A percentile compares a stretch with the other conserved stretches of the same genome.
These are phyloP conservation scores for Fraxinus floribunda DNA, from an alignment of 305 asterid species.

Conservation along the genomic window DNA sequence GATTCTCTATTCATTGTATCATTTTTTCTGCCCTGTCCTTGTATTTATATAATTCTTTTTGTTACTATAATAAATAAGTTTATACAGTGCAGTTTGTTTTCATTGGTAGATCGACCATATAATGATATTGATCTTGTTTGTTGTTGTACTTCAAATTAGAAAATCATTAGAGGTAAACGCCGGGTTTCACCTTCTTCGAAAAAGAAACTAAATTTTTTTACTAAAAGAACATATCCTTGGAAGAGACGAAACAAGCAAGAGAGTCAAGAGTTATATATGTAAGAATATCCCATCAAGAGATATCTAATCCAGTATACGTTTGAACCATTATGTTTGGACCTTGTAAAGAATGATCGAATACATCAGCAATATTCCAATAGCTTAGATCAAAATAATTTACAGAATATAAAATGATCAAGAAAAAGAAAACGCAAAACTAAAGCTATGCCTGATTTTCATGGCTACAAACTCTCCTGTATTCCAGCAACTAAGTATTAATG, in stretches of 20 bases:
- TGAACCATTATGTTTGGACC: neutral
- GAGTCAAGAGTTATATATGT: neutral
- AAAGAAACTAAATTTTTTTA: neutral
- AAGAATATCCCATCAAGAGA: neutral
- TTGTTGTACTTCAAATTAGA: neutral
- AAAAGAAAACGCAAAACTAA: neutral
- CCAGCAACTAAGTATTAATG: constrained; percentile 4
- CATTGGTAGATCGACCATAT: neutral
- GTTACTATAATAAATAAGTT: neutral
- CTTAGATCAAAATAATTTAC: constrained; percentile 14
- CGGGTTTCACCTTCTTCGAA: neutral
- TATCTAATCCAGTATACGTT: neutral
- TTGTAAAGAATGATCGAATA: constrained; percentile 13
- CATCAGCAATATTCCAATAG: neutral
- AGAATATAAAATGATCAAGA: neutral
- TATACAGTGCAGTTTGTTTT: neutral
- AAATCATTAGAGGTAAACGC: neutral
- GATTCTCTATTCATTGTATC: neutral
- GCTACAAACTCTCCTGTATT: constrained; percentile 14
- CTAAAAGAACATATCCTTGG: neutral
- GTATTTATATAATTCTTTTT: neutral
- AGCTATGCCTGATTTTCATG: neutral
- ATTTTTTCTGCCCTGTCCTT: neutral
- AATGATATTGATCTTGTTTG: neutral
- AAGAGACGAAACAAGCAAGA: neutral